Evolutionary conservation across 768 basidiomycete species (phyloP).

Genomic region (Trametes gibbosa): DNA sequence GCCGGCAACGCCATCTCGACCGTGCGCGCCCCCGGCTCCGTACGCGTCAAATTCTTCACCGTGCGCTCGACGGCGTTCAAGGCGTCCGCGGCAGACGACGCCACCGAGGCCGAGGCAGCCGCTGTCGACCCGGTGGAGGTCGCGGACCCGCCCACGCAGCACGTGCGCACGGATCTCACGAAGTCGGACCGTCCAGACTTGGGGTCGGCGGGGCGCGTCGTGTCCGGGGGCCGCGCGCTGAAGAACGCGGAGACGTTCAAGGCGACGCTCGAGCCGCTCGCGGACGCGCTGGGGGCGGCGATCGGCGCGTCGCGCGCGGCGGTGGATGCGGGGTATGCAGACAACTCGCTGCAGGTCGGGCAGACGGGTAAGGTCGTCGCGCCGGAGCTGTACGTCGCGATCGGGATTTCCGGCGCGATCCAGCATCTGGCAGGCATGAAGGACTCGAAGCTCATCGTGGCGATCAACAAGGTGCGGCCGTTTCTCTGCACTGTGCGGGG

Average conservation of each 20-base stretch:
- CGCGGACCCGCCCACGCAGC: conserved; percentile 52
- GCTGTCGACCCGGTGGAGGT: conserved; percentile 64
- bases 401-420: conserved; percentile 98
- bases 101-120: conserved; percentile 55
- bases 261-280: conserved; percentile 81
- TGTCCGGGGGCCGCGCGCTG: conserved; percentile 93
- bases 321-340: conserved; percentile 96
- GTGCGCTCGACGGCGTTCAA: conserved; percentile 90
- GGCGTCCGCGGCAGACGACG: conserved; percentile 53
- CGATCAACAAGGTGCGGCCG: conserved; percentile 82
- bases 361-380: conserved; percentile 99
- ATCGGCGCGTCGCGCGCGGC: conserved; percentile 98
- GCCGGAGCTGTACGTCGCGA: conserved; percentile 91
- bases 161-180: conserved; percentile 72
- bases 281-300: conserved; percentile 90
- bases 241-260: conserved; percentile 96
- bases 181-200: conserved; percentile 93
- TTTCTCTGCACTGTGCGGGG: too few species aligned
- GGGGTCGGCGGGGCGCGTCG: conserved; percentile 80
- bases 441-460: conserved; percentile 96
- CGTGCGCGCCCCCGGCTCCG: conserved; percentile 71
- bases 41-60: conserved; percentile 91
- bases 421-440: conserved; percentile 99
- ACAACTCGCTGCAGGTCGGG: conserved; percentile 98
- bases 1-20: conserved; percentile 97